Evolutionary conservation across 139 green algal genomes (phyloP).

Genomic region (Micractinium conductrix): DNA sequence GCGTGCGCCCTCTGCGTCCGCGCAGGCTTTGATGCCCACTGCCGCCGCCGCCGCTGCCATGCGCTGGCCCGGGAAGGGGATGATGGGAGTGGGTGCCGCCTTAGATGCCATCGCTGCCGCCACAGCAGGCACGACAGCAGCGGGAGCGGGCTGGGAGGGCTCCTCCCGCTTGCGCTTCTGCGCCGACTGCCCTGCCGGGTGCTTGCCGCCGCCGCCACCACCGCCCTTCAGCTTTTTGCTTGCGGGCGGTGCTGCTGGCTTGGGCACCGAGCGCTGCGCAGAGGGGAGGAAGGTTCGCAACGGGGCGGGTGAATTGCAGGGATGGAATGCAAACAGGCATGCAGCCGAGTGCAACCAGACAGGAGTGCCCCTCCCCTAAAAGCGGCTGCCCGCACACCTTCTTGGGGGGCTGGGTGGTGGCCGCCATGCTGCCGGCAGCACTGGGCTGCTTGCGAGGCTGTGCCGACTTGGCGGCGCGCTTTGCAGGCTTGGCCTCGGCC

Average conservation of each 20-base stretch:
- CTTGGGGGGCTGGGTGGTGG: too few relatives aligned
- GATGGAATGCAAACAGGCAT: too few relatives aligned
- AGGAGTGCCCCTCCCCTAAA: too few relatives aligned
- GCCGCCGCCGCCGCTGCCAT: not conserved
- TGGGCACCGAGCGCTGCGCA: not conserved
- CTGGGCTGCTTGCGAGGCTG: too few relatives aligned
- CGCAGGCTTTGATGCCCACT: constrained; percentile 12
- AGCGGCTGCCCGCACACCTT: too few relatives aligned
- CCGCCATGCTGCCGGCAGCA: too few relatives aligned
- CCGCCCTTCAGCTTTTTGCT: not conserved
- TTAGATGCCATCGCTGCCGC: not conserved
- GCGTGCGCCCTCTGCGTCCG: not conserved
- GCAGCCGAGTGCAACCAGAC: too few relatives aligned
- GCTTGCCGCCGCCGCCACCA: too few relatives aligned
- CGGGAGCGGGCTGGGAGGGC: not conserved
- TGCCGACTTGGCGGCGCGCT: not conserved
- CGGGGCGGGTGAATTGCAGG: not conserved
- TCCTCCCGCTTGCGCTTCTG: not conserved
- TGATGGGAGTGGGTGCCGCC: not conserved
- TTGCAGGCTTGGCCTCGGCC: not conserved
- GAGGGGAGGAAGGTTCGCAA: not conserved
- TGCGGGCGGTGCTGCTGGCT: not conserved
- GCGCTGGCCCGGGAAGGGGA: not conserved
- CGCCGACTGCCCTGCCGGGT: not conserved
- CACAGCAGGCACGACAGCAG: not conserved